Base-by-base conservation (phyloP, 2,329 filamentous ascomycete genomes). In the Podosphaera aphanis region DNA sequence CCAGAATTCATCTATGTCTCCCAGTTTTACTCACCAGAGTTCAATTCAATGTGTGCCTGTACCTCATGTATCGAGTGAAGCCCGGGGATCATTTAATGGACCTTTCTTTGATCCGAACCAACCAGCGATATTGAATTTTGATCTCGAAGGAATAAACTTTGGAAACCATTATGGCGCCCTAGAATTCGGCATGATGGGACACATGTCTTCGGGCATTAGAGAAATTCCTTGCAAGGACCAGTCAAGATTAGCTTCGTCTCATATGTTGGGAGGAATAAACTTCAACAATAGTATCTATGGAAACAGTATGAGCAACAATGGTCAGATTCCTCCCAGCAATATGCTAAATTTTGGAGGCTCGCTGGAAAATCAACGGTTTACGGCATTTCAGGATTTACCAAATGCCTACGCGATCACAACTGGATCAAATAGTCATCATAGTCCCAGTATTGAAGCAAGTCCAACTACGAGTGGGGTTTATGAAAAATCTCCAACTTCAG, bases 161-260 rank as follows among this genome's bases (percentile, higher is more conserved):
- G 86, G 85, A 47, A 95, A 90, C 59, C 84, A 93, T 52, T 98
- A 95, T 58, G 88, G 86, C 49, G 88, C 86, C 16, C 70, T 93
- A 61, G 90, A 95, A 61, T 94, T 95, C 60, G 82, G 85, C 46
- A 94, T 95, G 73, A 73, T 98, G 0, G 85, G 84, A 23, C 88
- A 95, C 60, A 93, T 98, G 82, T 84, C 83, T 49, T 84, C 82
- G n/a, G 82, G 82, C 13, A 80, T 83, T 13, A 80, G 77, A n/a
- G 83, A 90, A 54, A 82, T 77, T 15, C 76, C 79, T 5, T 74
- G 79, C 4, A 74, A 75, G 46, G 83, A 90, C 48, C 60, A 55
- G 38, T 54, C 50, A 45, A 59, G 61, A 5, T 25, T 42, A 18
- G 61, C 65, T 19, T 63, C 66, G 41, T 71, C 66, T 44, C 71